Evolutionary conservation across 306 rosid genomes (phyloP), one percentile per base, ranked within the genome.

Genomic region (Malus sieversii): DNA sequence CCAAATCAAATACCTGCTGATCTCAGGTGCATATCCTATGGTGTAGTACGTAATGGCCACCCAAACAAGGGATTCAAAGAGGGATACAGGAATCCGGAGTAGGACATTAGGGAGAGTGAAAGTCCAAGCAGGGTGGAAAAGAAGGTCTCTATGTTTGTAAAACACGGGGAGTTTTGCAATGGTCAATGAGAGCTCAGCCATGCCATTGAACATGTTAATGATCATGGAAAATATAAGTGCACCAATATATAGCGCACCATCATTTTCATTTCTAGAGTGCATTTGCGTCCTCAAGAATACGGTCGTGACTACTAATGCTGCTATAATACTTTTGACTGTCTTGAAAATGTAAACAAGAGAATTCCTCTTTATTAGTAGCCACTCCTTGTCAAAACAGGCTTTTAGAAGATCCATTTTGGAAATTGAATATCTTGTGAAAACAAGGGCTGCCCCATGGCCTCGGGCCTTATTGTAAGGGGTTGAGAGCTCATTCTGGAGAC

Each of bases 111-210:
- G 96, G 52, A 95, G 84, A 1, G 97, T 95, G 70, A 66, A 95
- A 62, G 96, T 82, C 98, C 98, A 95, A 6, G 86, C 83, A 73
- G 98, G 98, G 75, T 95, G 97, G 70, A 95, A 92, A 77, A 88
- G 91, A 19, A 90, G 91, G 75, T 95, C 97, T 76, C 98, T 85
- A 0, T 95, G 98, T 84, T 90, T 95, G 85, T 95, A 92, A 77
- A 92, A 95, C 32, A 90, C 92, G 4, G 97, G 98, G 53, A 92
- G 96, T 76, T 96, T 87, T 9, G 74, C 71, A 76, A 92, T 92
- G 4, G 89, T 90, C 83, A 95, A 72, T 8, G 97, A 62, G 0
- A 86, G 74, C 80, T 95, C 97, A 70, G 96, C 74, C 75, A 87
- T 86, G 3, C 96, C 96, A 67, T 88, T 95, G 66, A 95, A 95